phyloP scores from a whole-genome alignment of 805 yeast genomes.

The Scheffersomyces lignosus region DNA sequence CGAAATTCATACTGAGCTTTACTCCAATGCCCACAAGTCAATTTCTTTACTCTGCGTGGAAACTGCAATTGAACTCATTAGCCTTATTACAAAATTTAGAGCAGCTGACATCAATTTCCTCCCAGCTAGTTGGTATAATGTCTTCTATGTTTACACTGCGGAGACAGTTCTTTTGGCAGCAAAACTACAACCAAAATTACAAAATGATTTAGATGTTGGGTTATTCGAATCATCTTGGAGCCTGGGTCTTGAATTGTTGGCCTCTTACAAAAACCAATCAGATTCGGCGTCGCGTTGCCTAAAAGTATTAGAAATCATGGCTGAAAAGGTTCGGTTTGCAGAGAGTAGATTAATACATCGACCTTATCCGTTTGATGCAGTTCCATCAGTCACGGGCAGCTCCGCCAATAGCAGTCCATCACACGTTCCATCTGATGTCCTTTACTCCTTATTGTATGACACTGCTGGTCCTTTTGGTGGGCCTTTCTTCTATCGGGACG shows the following conservation, averaged over 20 bases:
- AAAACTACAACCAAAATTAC: conserved; percentile 16
- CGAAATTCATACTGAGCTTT: conserved; percentile 5
- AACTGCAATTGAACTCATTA: conserved; percentile 9
- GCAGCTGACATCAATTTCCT: conserved; percentile 2
- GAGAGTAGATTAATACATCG: neutral
- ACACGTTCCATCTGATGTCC: conserved; percentile 10
- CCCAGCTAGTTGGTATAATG: conserved; percentile 21
- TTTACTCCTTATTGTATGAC: conserved; percentile 12
- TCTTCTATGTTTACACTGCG: conserved; percentile 20
- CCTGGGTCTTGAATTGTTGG: conserved; percentile 7
- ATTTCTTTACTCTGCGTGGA: conserved; percentile 8
- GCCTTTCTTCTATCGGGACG: conserved; percentile 9
- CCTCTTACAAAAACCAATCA: conserved; percentile 8
- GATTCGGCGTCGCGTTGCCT: conserved; percentile 11
- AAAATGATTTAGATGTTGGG: conserved; percentile 6
- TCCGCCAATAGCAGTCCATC: conserved; percentile 5
- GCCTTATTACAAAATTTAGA: conserved; percentile 6
- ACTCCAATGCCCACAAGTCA: conserved; percentile 6
- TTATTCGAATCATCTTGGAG: conserved; percentile 4
- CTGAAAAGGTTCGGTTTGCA: conserved; percentile 5
- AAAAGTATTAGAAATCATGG: conserved; percentile 12
- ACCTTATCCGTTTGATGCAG: too few relatives aligned
- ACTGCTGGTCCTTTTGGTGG: conserved; percentile 15
- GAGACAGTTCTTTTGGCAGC: conserved; percentile 20
- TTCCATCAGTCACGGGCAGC: neutral